These are phyloP conservation scores for Coelastrella sp. DNA, from an alignment of 139 green algal species.

Conservation along the genomic window DNA sequence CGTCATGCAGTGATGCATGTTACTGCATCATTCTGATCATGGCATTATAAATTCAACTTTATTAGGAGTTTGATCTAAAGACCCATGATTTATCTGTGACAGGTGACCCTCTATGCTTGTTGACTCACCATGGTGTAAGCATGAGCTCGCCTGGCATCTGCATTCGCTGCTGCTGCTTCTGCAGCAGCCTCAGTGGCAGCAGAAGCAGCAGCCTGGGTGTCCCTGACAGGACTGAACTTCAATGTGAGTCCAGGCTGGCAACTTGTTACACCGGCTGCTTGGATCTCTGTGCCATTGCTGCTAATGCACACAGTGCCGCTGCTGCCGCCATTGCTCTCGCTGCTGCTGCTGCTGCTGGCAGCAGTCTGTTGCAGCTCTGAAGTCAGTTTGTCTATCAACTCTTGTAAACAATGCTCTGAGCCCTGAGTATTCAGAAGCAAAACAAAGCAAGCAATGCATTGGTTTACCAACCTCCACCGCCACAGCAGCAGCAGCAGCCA, in stretches of 20 bases:
- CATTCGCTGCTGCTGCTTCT: conserved; percentile 71
- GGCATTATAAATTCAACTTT: no score
- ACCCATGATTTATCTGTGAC: no score
- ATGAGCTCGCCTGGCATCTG: conserved; percentile 60
- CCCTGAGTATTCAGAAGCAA: not conserved
- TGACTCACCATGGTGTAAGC: conserved; percentile 21
- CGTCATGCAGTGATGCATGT: no score
- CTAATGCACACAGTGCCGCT: conserved; percentile 42
- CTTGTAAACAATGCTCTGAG: conserved; percentile 5
- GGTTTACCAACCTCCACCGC: no score
- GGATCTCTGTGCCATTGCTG: conserved; percentile 40
- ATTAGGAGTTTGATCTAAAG: no score
- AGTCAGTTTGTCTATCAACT: conserved; percentile 48
- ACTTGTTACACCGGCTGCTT: conserved; percentile 31
- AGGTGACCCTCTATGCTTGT: not conserved
- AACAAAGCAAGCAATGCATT: no score
- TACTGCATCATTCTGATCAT: no score
- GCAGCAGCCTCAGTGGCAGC: conserved; percentile 54
- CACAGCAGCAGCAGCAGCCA: no score
- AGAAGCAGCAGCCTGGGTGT: conserved; percentile 4
- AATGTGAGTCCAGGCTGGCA: conserved; percentile 23
- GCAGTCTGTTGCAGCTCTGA: not conserved
- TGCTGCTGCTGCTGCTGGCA: conserved; percentile 35
- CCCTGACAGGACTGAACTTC: conserved; percentile 36
- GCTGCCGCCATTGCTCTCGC: conserved; percentile 8